A percentile compares a stretch with the other conserved stretches of the same genome.
Evolutionary conservation across 2,329 filamentous ascomycete genomes (phyloP).

Genomic region (Catunica adiposa): DNA sequence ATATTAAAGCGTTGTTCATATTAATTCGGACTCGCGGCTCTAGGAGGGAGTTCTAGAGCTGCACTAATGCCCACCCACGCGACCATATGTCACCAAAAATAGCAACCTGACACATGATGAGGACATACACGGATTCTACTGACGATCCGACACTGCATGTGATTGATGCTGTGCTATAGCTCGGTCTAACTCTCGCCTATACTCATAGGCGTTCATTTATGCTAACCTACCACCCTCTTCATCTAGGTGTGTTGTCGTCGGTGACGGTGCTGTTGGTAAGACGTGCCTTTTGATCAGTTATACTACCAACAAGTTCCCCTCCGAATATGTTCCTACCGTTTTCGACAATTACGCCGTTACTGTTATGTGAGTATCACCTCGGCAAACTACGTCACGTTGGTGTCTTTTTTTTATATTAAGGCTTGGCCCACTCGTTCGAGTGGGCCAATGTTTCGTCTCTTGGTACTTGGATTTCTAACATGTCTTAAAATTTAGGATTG

Average conservation of each 20-base stretch:
- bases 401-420: neutral
- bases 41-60: neutral
- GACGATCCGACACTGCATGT: neutral
- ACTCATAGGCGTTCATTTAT: neutral
- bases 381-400: neutral
- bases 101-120: neutral
- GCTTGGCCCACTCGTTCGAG: slow-evolving; percentile 13
- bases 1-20: neutral
- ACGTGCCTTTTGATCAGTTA: slow-evolving; percentile 98
- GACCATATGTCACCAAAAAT: neutral
- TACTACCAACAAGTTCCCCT: slow-evolving; percentile 98
- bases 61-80: neutral
- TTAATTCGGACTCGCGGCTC: neutral
- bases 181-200: neutral
- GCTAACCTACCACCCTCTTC: neutral
- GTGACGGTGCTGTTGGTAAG: slow-evolving; percentile 98
- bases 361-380: slow-evolving; percentile 65
- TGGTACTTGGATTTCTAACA: neutral
- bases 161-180: neutral
- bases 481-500: slow-evolving; percentile 55
- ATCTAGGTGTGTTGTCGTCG: slow-evolving; percentile 86
- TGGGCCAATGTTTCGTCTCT: neutral
- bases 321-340: slow-evolving; percentile 97
- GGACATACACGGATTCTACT: neutral
- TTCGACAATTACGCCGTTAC: slow-evolving; percentile 99